Conservation (phyloP, 2,329 filamentous ascomycete species). For the Berkeleyomyces rouxiae region DNA sequence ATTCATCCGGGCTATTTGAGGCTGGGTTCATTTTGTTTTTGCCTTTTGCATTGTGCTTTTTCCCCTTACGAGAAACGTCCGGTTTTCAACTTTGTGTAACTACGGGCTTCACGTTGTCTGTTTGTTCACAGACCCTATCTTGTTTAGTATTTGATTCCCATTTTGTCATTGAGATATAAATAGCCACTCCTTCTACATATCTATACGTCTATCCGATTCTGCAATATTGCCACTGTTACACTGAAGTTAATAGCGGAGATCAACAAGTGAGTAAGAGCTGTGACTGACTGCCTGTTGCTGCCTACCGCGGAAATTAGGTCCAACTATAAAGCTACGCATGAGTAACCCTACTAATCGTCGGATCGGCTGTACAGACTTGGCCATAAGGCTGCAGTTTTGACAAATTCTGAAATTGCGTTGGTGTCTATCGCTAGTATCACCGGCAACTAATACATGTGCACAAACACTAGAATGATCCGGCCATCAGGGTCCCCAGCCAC, state of each 20-base stretch:
- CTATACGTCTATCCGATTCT: neutral
- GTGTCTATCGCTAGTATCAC: neutral
- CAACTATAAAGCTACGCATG: neutral
- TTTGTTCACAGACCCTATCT: no score
- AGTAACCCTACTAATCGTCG: neutral
- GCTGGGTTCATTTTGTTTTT: neutral
- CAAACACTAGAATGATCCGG: no score
- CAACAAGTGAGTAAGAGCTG: neutral
- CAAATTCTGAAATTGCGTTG: neutral
- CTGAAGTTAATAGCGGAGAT: neutral
- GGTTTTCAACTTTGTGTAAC: neutral
- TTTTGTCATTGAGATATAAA: slow-evolving; percentile 17
- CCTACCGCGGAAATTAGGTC: neutral
- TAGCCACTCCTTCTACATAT: neutral
- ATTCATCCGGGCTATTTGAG: neutral
- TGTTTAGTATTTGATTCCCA: slow-evolving; percentile 28
- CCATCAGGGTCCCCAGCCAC: neutral
- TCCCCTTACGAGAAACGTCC: neutral
- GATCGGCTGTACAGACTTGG: neutral
- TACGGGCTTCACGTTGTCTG: no score
- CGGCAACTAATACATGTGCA: neutral
- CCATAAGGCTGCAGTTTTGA: neutral
- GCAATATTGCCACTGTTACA: neutral
- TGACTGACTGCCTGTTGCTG: neutral
- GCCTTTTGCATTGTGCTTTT: neutral